phyloP scores from a whole-genome alignment of 2,329 filamentous ascomycete species.

The Fusarium fracticaudum region DNA sequence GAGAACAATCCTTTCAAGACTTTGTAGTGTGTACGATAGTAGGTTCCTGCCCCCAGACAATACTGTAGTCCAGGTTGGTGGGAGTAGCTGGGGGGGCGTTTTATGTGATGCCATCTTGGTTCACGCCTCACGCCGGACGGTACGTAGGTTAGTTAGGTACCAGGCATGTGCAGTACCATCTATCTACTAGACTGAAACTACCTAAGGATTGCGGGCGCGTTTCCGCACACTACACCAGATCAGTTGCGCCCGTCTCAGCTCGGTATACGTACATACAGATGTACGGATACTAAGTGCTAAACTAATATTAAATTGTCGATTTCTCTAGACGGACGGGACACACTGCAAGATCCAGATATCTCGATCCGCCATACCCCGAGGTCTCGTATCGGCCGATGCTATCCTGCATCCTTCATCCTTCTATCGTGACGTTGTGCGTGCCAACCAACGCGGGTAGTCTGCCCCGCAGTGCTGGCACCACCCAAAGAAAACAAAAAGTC shows the following conservation, averaged over 20 bases:
- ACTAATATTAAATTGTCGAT: slow-evolving; percentile 7
- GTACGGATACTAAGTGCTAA: neutral
- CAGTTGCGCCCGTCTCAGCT: slow-evolving; percentile 17
- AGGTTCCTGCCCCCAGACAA: neutral
- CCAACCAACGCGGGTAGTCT: neutral
- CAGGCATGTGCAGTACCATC: neutral
- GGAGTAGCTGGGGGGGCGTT: neutral
- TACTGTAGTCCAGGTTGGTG: neutral
- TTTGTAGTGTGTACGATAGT: neutral
- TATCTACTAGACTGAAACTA: neutral
- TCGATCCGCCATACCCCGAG: slow-evolving; percentile 28
- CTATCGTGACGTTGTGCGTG: neutral
- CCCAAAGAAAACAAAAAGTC: slow-evolving; percentile 27
- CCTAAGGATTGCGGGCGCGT: neutral
- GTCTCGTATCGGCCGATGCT: slow-evolving; percentile 22
- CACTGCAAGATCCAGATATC: slow-evolving; percentile 33
- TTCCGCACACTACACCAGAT: slow-evolving; percentile 13
- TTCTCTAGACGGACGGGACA: slow-evolving; percentile 9
- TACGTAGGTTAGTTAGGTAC: too few species aligned
- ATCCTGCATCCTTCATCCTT: slow-evolving; percentile 6
- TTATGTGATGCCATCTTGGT: neutral
- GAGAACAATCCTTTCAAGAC: slow-evolving; percentile 9
- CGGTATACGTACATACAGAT: neutral
- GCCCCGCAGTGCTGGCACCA: slow-evolving; percentile 24
- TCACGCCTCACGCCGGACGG: neutral